Evolutionary conservation across 164 flowering plant species (phyloP), one percentile per base, ranked within the genome.

Genomic region (Umbilicus rupestris): DNA sequence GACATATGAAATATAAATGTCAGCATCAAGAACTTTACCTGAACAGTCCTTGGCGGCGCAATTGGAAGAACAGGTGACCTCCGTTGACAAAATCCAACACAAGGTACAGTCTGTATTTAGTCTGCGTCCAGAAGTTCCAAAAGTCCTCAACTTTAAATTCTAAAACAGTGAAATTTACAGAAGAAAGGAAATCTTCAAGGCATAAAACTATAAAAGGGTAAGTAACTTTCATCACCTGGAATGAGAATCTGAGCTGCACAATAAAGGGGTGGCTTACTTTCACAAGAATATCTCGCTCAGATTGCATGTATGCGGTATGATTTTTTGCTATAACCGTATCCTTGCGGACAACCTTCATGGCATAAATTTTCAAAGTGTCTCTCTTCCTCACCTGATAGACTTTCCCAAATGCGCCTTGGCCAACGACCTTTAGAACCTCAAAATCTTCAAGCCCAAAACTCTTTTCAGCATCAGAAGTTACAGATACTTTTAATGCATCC

Each of bases 311-410:
- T 52, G 85, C 87, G 16, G 82, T 84, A 69, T 86, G 96, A 71
- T 89, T 82, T 74, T 86, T 84, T 78, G 87, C 91, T 85, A 87
- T 72, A 31, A 86, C 83, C 80, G 73, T 87, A 80, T 90, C 97
- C 75, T 90, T 90, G 66, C 96, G 75, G 84, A 90, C 83, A 33
- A 92, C 98, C 79, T 92, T 92, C 98, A 92, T 92, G 66, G 98
- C 98, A 73, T 82, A 93, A 57, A 93, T 87, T 71, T 93, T 92
- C 22, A 81, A 73, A 15, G 86, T 82, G 31, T 85, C 87, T 66
- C 68, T 87, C 73, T 82, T 90, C 80, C 83, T 83, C 73, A 93
- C 98, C 77, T 93, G 96, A 71, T 74, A 93, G 7, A 93, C 98
- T 76, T 87, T 93, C 46, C 82, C 97, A 81, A 90, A 93, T 42